Evolutionary conservation across 129 eudicot genomes (phyloP).

Genomic region (Lactuca sativa): DNA sequence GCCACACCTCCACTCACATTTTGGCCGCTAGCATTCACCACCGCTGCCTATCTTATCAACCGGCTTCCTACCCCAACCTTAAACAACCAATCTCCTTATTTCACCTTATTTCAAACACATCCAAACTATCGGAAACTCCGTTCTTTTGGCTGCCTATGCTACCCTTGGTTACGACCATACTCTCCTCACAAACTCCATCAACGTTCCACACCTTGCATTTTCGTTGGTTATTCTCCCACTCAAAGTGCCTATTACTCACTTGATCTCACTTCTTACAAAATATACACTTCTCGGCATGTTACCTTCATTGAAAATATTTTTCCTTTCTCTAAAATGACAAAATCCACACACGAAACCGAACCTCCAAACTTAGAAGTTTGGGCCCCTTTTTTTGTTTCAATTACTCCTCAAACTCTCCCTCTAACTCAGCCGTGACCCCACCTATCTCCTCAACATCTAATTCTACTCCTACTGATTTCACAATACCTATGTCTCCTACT

Average conservation of each 20-base stretch:
- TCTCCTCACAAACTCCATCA: conserved; percentile 8
- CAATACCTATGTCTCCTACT: too few species aligned
- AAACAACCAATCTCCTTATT: conserved; percentile 3
- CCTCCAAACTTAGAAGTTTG: conserved; percentile 1
- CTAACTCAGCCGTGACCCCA: conserved; percentile 4
- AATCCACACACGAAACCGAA: neutral
- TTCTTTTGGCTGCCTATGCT: conserved; percentile 16
- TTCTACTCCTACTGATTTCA: neutral
- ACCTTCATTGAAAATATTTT: neutral
- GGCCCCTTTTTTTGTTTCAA: conserved; percentile 1
- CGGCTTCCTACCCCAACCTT: conserved; percentile 5
- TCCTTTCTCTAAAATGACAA: neutral
- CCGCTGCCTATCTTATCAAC: neutral
- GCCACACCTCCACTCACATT: neutral
- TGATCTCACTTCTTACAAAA: neutral
- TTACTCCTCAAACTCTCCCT: conserved; percentile 1
- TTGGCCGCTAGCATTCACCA: conserved; percentile 8
- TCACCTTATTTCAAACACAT: neutral
- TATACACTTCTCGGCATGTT: conserved; percentile 6
- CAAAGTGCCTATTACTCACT: conserved; percentile 5
- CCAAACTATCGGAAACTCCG: conserved; percentile 13
- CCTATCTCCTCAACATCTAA: neutral
- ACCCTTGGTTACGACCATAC: conserved; percentile 10
- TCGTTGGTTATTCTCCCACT: too few species aligned
- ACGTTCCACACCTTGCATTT: neutral